Conservation (phyloP, 2,329 filamentous ascomycete genomes). For the Ophiostoma perfectum region DNA sequence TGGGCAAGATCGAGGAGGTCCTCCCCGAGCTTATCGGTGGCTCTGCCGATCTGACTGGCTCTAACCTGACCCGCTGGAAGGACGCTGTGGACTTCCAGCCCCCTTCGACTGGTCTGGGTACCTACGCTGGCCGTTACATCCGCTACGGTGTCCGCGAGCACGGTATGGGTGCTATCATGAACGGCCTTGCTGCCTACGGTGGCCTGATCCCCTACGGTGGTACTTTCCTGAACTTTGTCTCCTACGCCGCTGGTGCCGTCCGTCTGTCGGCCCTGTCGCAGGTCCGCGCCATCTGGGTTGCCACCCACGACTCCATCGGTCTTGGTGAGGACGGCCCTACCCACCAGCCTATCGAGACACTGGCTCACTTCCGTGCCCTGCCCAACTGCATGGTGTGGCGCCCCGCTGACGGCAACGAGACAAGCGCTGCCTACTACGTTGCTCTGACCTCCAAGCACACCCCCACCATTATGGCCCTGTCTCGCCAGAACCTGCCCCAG, state of each 20-base stretch:
- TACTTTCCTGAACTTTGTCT: constrained; percentile 99
- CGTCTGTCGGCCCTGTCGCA: constrained; percentile 90
- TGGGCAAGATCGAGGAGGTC: constrained; percentile 75
- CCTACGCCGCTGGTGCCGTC: constrained; percentile 91
- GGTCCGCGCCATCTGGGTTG: constrained; percentile 88
- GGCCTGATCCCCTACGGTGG: constrained; percentile 89
- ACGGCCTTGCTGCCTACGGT: constrained; percentile 92
- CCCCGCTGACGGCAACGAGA: constrained; percentile 97
- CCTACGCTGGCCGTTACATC: constrained; percentile 82
- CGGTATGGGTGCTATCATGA: constrained; percentile 87
- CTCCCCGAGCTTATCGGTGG: constrained; percentile 91
- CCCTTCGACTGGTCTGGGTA: constrained; percentile 74
- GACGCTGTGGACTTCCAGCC: constrained; percentile 95
- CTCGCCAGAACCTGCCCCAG: constrained; percentile 96
- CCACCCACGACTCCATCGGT: constrained; percentile 98
- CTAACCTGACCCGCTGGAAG: constrained; percentile 99
- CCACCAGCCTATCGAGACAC: constrained; percentile 97
- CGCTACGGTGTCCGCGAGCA: constrained; percentile 91
- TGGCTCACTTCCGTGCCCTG: constrained; percentile 95
- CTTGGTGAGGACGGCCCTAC: constrained; percentile 98
- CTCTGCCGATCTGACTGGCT: constrained; percentile 95
- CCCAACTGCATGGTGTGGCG: constrained; percentile 99
- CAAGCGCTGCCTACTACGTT: constrained; percentile 93
- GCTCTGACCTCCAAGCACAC: constrained; percentile 85
- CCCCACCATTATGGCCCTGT: constrained; percentile 88